Base-by-base conservation (phyloP, 2,329 filamentous ascomycete species). In the Ceratocystis variospora region DNA sequence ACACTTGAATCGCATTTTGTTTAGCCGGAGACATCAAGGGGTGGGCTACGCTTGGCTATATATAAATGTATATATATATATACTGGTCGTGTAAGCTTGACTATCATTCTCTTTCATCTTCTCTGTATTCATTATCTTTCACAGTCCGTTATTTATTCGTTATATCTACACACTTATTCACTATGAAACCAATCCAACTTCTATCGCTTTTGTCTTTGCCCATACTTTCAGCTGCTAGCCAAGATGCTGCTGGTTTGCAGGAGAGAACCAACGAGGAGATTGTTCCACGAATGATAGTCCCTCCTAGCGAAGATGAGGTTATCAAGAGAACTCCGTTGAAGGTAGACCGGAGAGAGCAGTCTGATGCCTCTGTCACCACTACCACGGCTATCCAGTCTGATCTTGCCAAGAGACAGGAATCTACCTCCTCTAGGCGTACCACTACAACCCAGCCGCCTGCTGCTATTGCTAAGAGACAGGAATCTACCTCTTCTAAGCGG, bases 101-200 rank as follows among this genome's bases (percentile, higher is more conserved):
- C 37, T 41, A 12, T 0, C 3, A 12, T 41, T 15, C 3, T 41
- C 37, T 41, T 41, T 37, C 1, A 2, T 41, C 12, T 41, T 12
- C 37, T 41, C 37, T 41, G 37, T 41, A 4, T 41, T 10, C 12
- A 12, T 3, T 41, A 41, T 10, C 28, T n/a, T 10, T 4, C 53
- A 5, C 4, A 31, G 4, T 25, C 8, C 17, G 3, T 19, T 17
- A 10, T n/a, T 19, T 59, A 3, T 7, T 10, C 0, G 1, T 22
- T 37, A 12, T 12, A 17, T 5, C 25, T 37, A n/a, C 31, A 37
- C 22, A 33, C 28, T 59, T 37, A n/a, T 3, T 5, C 53, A 17
- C 28, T n/a, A 66, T 66, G 65, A 45, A 62, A 44, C 59, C 59
- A 19, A 7, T 44, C 33, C 62, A 41, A 3, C n/a, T 67, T 12